Evolutionary conservation across 2,329 filamentous ascomycete genomes (phyloP).

Genomic region (Raffaelea albimanens): DNA sequence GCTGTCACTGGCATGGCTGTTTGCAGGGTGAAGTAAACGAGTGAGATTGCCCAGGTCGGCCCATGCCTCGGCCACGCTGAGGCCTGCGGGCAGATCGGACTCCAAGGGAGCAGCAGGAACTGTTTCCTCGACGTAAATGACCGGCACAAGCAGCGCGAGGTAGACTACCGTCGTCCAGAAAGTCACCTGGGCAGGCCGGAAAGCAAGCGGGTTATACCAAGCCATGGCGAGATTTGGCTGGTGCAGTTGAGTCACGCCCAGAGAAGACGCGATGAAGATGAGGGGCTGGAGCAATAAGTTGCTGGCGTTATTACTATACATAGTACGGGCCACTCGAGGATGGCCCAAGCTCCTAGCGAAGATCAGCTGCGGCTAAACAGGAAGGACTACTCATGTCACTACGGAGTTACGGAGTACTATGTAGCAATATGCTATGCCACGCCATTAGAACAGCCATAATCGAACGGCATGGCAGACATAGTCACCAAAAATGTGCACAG

Average conservation of each 20-base stretch:
- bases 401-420: no score
- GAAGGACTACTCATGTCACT: no score
- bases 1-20: conserved; percentile 72
- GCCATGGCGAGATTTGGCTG: no score
- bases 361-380: neutral
- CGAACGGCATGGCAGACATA: no score
- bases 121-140: conserved; percentile 65
- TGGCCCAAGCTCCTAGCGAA: neutral
- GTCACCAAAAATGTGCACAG: no score
- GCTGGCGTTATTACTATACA: no score
- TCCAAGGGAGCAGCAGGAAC: conserved; percentile 58
- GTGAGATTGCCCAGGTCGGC: conserved; percentile 69
- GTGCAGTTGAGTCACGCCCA: no score
- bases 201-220: conserved; percentile 53
- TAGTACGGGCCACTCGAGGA: no score
- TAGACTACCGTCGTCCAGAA: conserved; percentile 71
- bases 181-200: conserved; percentile 72
- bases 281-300: no score
- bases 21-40: conserved; percentile 74
- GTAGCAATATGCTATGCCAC: no score
- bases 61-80: conserved; percentile 84
- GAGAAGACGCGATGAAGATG: no score
- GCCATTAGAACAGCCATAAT: no score
- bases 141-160: conserved; percentile 62
- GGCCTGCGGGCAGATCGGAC: conserved; percentile 41